phyloP scores from a whole-genome alignment of 1,284 basidiomycete genomes.

The Tremellales sp. region DNA sequence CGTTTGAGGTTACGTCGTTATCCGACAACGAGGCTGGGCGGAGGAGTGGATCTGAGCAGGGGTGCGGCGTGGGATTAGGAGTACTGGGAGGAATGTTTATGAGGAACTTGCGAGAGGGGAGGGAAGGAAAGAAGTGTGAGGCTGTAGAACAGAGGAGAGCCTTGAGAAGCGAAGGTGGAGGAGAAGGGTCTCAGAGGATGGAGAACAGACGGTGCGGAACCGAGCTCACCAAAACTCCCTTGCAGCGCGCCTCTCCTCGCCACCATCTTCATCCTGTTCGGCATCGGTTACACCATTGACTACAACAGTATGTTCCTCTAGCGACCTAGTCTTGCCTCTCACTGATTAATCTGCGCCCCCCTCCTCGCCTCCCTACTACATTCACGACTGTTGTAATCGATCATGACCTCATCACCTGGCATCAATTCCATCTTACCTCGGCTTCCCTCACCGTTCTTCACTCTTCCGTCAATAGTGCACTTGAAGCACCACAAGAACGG shows the following conservation, averaged over 20 bases:
- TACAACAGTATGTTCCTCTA: constrained; percentile 71
- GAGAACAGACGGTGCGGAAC: background rate
- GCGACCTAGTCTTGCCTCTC: constrained; percentile 2
- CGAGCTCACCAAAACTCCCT: background rate
- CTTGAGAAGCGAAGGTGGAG: background rate
- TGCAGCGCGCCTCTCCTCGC: constrained; percentile 60
- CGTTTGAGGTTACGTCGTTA: no score
- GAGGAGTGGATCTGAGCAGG: background rate
- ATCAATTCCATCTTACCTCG: background rate
- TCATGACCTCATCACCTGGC: background rate
- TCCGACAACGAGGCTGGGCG: background rate
- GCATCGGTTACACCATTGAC: constrained; percentile 82
- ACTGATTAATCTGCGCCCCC: background rate
- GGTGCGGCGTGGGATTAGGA: no score
- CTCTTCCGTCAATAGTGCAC: constrained; percentile 32
- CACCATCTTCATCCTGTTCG: constrained; percentile 70
- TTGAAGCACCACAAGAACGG: constrained; percentile 48
- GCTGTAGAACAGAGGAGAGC: background rate
- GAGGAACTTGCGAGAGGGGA: background rate
- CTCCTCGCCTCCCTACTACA: background rate
- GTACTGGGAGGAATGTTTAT: background rate
- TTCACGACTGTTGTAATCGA: background rate
- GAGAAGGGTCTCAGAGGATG: background rate
- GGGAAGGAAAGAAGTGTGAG: background rate
- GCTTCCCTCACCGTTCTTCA: background rate